Base-by-base conservation (phyloP, 2,329 filamentous ascomycete genomes). In the Verticillium nubilum region DNA sequence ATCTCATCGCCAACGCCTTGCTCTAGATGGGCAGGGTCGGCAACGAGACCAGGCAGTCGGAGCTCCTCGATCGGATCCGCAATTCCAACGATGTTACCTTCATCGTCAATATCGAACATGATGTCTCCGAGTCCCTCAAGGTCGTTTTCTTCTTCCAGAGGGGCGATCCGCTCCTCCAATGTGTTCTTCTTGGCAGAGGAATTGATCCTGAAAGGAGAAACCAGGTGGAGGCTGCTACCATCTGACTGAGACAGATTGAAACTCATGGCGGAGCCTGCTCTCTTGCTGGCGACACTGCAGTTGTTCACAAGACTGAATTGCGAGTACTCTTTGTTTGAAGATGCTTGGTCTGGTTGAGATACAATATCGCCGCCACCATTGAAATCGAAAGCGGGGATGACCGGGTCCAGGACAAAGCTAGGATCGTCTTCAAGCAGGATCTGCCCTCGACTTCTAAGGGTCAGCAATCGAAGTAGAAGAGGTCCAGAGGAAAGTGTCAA, bases 351-450 rank as follows among this genome's bases (percentile, higher is more conserved):
- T 12, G 67, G 6, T 74, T 63, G 13, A 70, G n/a, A 62, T 42
- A 68, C 62, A 28, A 73, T 59, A 29, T 74, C 71, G 10, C 71
- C 68, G 13, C 73, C 69, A 26, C 69, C 68, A 37, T 73, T 74
- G 31, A 81, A 66, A 35, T 87, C 79, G 59, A 89, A 78, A 1
- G 81, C 77, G 1, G 87, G 84, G 27, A 92, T 76, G 33, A 79
- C 77, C 33, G 86, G 79, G 52, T 88, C 85, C 0, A 88, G 86
- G 10, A 90, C 74, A 69, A 98, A 97, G 50, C 85, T 81, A 0
- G 92, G 92, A 68, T 98, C 94, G 67, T 98, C 91, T 58, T 84
- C 79, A 2, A 98, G 79, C 3, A 92, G 78, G 59, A 97, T 86
- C 65, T 93, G 87, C 26, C 90, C 86, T 5, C 84, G 86, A 66